Base-by-base conservation (phyloP, 2,329 filamentous ascomycete species). In the Aspergillus alliaceus region DNA sequence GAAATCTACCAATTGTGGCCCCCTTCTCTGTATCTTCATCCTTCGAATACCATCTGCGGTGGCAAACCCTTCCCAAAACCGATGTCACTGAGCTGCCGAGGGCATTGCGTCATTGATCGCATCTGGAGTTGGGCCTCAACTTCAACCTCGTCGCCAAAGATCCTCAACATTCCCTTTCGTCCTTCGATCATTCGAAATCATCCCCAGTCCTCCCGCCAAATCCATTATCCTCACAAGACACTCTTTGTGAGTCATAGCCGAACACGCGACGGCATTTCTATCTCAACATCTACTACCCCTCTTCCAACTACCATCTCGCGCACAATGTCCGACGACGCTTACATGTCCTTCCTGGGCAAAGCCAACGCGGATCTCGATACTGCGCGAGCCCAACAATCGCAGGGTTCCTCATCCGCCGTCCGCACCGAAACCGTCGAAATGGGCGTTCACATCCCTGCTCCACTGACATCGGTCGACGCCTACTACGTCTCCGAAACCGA, bases 291-390 rank as follows among this genome's bases (percentile, higher is more conserved):
- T 32, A n/a, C n/a, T n/a, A 39, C 29, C 34, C 47, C 39, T 35
- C 47, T 46, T 20, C 31, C 40, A 40, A 35, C 44, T 47, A 53
- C 58, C 42, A 56, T 46, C 49, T 55, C 54, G 46, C 59, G 60
- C 57, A 69, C 60, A 56, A 80, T 80, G 77, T 71, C 86, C 53
- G 91, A 96, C 80, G 86, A 90, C 59, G 89, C 90, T 60, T 97
- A 96, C 80, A 84, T 87, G 75, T 81, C 88, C 58, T 96, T 97
- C 72, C 81, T 97, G 56, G 84, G 95, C 72, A 95, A 95, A 79
- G 91, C 91, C 53, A 96, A 96, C 77, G 80, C 86, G 68, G 88
- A 92, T 70, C 76, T 75, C 9, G 70, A 75, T 54, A 71, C 70
- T 6, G 69, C 68, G 60, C 64, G 64, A 46, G 50, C 55, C 11